Evolutionary conservation across 73 alveolate genomes (phyloP), one percentile per base, ranked within the genome.

Genomic region (Paramecium pentaurelia): DNA sequence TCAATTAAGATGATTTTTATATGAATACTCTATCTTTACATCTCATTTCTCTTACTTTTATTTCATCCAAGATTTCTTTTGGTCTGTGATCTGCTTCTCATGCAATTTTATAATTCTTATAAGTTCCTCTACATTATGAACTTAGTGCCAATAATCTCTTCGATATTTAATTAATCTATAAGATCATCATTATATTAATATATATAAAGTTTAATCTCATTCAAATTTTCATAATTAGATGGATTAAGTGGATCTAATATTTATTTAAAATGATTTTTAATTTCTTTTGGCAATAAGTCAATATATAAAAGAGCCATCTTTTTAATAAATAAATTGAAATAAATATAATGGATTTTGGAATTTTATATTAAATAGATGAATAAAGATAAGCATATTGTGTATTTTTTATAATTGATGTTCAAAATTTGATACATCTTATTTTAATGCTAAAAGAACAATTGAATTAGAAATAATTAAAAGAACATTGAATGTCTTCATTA

Each of bases 41-140:
- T 34, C 86, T 71, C 54, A 71, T n/a, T 38, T 32, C 54, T 71
- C 59, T 71, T 11, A 27, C 86, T 71, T 71, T 71, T 1, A 71
- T 71, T 71, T 71, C 86, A 25, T 71, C 54, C 12, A 71, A 34
- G 4, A 71, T 38, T 32, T 71, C 86, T 14, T 28, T 28, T 3
- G 86, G 86, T 71, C 86, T 71, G 14, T 3, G 60, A 59, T 71
- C 86, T 71, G 14, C 58, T 71, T 71, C 59, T 59, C 86, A 71
- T 34, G 3, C 40, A 32, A 32, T 32, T 32, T 71, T 71, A 32
- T 16, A 71, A 34, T 28, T 4, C 86, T 32, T 28, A 5, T 70
- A 70, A 70, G 28, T 70, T 58, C 1, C 58, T 70, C 5, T 70
- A 6, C 86, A 70, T 70, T 70, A 70, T 71, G n/a, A 71, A 71